These are phyloP conservation scores for Moricandia moricandioides DNA, from an alignment of 345 rosid species.

Conservation along the genomic window DNA sequence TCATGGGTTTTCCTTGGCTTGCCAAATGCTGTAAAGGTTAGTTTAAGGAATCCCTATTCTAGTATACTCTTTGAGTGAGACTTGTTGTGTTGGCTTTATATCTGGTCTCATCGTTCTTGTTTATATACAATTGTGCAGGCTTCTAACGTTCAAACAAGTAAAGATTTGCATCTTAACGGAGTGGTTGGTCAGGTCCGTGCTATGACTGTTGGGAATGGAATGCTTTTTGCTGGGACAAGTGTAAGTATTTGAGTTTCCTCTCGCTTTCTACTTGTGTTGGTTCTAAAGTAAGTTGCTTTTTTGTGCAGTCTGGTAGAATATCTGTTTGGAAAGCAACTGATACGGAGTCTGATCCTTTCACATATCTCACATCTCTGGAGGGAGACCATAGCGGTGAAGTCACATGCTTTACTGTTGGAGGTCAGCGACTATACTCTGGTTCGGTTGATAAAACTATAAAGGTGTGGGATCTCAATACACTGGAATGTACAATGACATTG, in stretches of 20 bases:
- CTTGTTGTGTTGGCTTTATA: not conserved
- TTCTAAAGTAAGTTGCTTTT: not conserved
- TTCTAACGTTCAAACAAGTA: conserved; percentile 42
- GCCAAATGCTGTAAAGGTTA: conserved; percentile 44
- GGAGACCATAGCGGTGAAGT: conserved; percentile 43
- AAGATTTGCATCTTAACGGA: conserved; percentile 40
- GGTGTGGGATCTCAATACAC: conserved; percentile 57
- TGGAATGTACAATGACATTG: conserved; percentile 43
- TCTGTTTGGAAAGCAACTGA: conserved; percentile 46
- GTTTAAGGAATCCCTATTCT: not conserved
- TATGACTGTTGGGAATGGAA: conserved; percentile 38
- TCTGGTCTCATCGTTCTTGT: not conserved
- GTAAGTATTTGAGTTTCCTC: conserved; percentile 30
- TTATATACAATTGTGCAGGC: conserved; percentile 40
- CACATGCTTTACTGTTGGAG: conserved; percentile 41
- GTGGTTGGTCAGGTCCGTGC: conserved; percentile 51
- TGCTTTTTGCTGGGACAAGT: conserved; percentile 63
- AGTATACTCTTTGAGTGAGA: not conserved
- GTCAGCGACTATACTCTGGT: conserved; percentile 43
- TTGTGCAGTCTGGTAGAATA: conserved; percentile 48
- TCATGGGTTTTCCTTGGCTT: conserved; percentile 51
- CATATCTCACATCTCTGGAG: conserved; percentile 31
- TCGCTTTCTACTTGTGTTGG: not conserved
- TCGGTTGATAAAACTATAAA: conserved; percentile 49
- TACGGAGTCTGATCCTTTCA: conserved; percentile 41